Evolutionary conservation across 805 yeast genomes (phyloP).

Genomic region (Wickerhamomyces canadensis): DNA sequence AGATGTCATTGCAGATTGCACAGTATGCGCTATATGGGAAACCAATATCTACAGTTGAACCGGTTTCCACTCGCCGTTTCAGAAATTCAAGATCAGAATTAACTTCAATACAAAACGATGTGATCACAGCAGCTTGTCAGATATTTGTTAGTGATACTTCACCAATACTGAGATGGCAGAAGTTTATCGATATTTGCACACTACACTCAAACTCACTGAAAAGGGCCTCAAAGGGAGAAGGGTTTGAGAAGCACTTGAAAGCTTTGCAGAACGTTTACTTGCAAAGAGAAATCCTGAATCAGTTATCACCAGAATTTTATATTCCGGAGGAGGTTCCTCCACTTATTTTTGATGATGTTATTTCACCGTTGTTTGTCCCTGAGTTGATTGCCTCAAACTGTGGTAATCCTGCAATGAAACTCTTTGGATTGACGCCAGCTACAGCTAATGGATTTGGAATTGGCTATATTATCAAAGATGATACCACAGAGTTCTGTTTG

Average conservation of each 20-base stretch:
- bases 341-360: conserved; percentile 37
- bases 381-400: conserved; percentile 64
- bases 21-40: conserved; percentile 89
- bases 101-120: conserved; percentile 56
- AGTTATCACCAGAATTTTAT: conserved; percentile 37
- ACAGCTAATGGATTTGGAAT: conserved; percentile 87
- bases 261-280: conserved; percentile 55
- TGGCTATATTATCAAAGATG: conserved; percentile 82
- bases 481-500: conserved; percentile 73
- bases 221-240: conserved; percentile 53
- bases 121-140: conserved; percentile 48
- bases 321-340: conserved; percentile 33
- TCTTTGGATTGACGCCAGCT: conserved; percentile 90
- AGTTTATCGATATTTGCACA: conserved; percentile 45
- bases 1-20: conserved; percentile 84
- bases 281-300: conserved; percentile 40
- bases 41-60: conserved; percentile 85
- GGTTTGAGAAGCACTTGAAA: conserved; percentile 69
- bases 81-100: conserved; percentile 66
- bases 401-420: conserved; percentile 60
- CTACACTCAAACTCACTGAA: conserved; percentile 44
- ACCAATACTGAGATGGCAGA: conserved; percentile 39
- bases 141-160: conserved; percentile 54
- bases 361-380: conserved; percentile 33
- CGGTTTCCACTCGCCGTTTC: conserved; percentile 73